Base-by-base conservation (phyloP, 2,329 filamentous ascomycete genomes). In the Penicillium hordei region DNA sequence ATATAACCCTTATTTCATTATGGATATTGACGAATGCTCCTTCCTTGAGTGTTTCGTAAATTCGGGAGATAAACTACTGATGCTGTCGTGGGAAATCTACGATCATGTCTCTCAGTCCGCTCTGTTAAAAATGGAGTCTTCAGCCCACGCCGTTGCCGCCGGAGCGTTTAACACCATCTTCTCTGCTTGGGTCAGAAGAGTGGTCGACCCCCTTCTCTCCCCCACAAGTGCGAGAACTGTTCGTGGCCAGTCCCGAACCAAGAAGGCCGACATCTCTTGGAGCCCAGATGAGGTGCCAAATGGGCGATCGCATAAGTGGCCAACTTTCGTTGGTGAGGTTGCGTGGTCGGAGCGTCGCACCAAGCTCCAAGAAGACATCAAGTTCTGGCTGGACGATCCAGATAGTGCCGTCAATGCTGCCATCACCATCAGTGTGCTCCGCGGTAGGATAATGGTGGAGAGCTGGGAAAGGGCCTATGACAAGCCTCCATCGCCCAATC, bases 281-380 rank as follows among this genome's bases (percentile, higher is more conserved):
- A 36, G 0, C 17, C 34, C 34, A 7, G 8, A 2, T 2, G 4
- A 8, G 6, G 6, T 3, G 34, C 0, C 1, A 36, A 7, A 2
- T 17, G 2, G 3, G n/a, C 3, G 7, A n/a, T 2, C 13, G 7
- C 2, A 8, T 10, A 33, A 60, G 29, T 60, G 55, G 48, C 52
- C 59, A 56, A 58, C 44, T 50, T 31, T 60, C 15, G 51, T 49
- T 52, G 59, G 48, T 38, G 59, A 58, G 19, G 52, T 58, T 17
- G 42, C 51, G 6, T 58, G 52, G 48, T 46, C 48, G 3, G 17
- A 36, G 8, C 34, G 21, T 23, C 21, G 21, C 21, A 23, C 21
- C 21, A 23, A 23, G 21, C 21, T 23, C 21, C 21, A 23, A 2
- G 21, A 23, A 23, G 21, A 23, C 21, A 23, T 23, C 2, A 23